Evolutionary conservation across 495 filamentous ascomycete species (phyloP), one percentile per base, ranked within the genome.

Genomic region (Apodospora peruviana): DNA sequence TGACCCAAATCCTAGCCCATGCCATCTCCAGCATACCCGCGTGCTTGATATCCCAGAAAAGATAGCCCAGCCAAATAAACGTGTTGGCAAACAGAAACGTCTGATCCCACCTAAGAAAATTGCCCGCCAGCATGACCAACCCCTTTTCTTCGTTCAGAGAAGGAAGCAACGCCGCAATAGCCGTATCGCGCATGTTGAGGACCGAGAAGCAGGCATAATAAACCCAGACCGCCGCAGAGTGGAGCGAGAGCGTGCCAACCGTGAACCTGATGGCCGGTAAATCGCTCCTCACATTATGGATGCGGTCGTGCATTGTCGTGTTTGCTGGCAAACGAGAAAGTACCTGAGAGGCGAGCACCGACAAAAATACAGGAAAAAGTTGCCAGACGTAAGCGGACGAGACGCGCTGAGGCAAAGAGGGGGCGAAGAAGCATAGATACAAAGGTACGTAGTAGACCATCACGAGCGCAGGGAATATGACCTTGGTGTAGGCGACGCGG

Each of bases 51-150:
- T 50, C 47, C 2, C 21, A 9, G 10, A 38, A 39, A 7, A 53
- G 10, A 29, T 38, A 44, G 19, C 12, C 39, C 27, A 48, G 22
- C 51, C 51, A 53, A 16, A 44, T 4, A 5, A 48, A 0, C 23
- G 35, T 22, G 3, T 29, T n/a, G 21, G 12, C 39, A 40, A 53
- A 39, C 9, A 35, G 34, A 45, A 48, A 48, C n/a, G 39, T 2
- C 39, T 48, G 18, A 38, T 53, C 51, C 45, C 45, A 53, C 11
- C 40, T n/a, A n/a, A n/a, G n/a, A n/a, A n/a, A n/a, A n/a, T n/a
- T n/a, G n/a, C n/a, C n/a, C n/a, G n/a, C n/a, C n/a, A n/a, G 18
- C 7, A 53, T 18, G 22, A 53, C 48, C 40, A 41, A 34, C 1
- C 29, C 40, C 2, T 17, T 38, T 4, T 45, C 45, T n/a, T n/a